These are phyloP conservation scores for Alternaria sp. DNA, from an alignment of 2,329 filamentous ascomycete species.

Conservation along the genomic window DNA sequence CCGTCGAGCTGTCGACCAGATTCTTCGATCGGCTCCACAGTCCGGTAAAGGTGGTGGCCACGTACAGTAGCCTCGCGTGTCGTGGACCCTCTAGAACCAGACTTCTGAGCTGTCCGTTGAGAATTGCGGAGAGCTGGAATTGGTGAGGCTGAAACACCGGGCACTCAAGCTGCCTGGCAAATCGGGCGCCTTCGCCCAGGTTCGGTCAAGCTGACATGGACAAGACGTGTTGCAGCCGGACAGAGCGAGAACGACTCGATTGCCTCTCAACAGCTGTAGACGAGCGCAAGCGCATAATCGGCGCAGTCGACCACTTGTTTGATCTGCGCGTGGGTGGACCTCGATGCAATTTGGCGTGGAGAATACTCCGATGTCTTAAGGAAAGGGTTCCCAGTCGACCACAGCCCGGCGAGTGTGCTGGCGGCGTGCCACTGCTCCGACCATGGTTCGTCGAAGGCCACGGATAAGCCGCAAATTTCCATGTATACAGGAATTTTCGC, in stretches of 20 bases:
- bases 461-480: neutral
- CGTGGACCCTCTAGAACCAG: conserved; percentile 3
- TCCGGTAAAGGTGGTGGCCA: conserved; percentile 8
- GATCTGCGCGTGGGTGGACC: conserved; percentile 29
- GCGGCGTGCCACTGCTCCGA: neutral
- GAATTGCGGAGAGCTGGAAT: conserved; percentile 14
- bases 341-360: conserved; percentile 6
- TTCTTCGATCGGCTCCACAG: conserved; percentile 10
- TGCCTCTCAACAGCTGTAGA: conserved; percentile 5
- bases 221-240: conserved; percentile 1
- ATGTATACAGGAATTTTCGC: neutral
- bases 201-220: neutral
- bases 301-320: conserved; percentile 8
- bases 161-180: conserved; percentile 10
- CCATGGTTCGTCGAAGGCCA: neutral
- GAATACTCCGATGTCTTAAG: conserved; percentile 11
- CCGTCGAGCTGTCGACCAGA: conserved; percentile 3
- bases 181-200: conserved; percentile 20
- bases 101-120: conserved; percentile 5
- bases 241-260: conserved; percentile 7
- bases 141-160: conserved; percentile 29
- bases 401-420: neutral
- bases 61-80: conserved; percentile 4
- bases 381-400: conserved; percentile 9
- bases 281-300: conserved; percentile 3